Evolutionary conservation across 192 early-diverging fungal species (phyloP), one percentile per base, ranked within the genome.

Genomic region (Entomortierella parvispora): DNA sequence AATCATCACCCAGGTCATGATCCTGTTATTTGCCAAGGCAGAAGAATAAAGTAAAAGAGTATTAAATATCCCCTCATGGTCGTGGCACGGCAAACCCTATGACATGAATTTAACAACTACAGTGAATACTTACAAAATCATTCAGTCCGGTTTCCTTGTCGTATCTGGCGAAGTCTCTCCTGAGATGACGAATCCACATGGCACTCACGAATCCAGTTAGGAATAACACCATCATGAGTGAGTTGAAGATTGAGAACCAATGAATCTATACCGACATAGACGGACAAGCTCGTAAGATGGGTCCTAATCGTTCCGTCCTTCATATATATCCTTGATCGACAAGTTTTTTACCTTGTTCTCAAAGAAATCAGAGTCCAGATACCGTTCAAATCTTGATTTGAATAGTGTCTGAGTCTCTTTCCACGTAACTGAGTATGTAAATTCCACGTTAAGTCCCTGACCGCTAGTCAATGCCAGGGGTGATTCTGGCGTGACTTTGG

Each of bases 181-280:
- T 83, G 31, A 95, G 74, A 18, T 92, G 90, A 29, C 93, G 85
- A 20, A 92, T 59, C 55, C 94, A 81, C 62, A 95, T 91, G 17
- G 90, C 80, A 4, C 84, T 85, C n/a, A 95, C 93, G 62, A 94
- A 81, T 26, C 92, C 93, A 23, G 85, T 80, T 29, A 94, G 71
- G 70, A 94, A 87, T 1, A 95, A 31, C 8, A 94, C 91, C 85
- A 95, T 92, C 83, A 94, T 86, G 63, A 94, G 86, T 0, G 93
- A 93, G 74, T 93, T 94, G 51, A 90, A 80, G 55, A 95, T 92
- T 0, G 91, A 92, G 47, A 94, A 87, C 93, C 93, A 94, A 67
- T 94, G 93, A 28, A 94, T 85, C 89, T 93, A 43, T 14, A 32
- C 12, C 37, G 37, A 40, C 37, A 17, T 56, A 46, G 22, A 33